Evolutionary conservation across 2,329 filamentous ascomycete genomes (phyloP), one percentile per base, ranked within the genome.

Genomic region (Dactylellina drechsleri): DNA sequence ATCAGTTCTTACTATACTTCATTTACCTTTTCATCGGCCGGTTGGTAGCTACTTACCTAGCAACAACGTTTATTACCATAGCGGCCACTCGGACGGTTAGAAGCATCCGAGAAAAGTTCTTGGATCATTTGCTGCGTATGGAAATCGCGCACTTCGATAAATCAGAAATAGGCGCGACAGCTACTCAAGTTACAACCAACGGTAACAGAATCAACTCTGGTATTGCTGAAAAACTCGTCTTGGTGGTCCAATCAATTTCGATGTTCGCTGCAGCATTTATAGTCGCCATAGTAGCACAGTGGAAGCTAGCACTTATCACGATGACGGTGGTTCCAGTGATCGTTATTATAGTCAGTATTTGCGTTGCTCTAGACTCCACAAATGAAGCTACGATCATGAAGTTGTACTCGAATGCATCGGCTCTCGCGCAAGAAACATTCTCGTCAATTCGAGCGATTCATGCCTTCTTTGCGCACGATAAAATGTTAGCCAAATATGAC

Each of bases 11-110:
- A 0, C 82, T 93, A 0, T 91, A 89, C 81, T 88, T 92, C 78
- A 86, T 92, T 65, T 87, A 88, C 66, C 83, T 93, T 5, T 93
- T 92, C 80, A 81, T 92, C 47, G 90, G 83, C 13, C 87, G 89
- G 56, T 89, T 91, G 77, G 79, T 83, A 16, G 82, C 91, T 47
- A 87, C 86, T 73, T 92, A 91, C 76, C 82, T 89, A 72, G 86
- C 86, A 77, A 87, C 87, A 81, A 84, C 84, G 2, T 80, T 82
- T 57, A 79, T 87, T 18, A 86, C 84, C 1, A 84, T 86, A 45
- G 82, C 85, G 2, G 85, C 85, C 1, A 84, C 85, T 61, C 82
- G 85, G 8, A 85, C 85, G 2, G 85, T 85, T 1, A 84, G 85
- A 66, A 84, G 82, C 36, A 81, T 80, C 13, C 67, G 91, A 28